Conservation (phyloP, 1,284 basidiomycete species). For the Sporisorium exsertum region DNA sequence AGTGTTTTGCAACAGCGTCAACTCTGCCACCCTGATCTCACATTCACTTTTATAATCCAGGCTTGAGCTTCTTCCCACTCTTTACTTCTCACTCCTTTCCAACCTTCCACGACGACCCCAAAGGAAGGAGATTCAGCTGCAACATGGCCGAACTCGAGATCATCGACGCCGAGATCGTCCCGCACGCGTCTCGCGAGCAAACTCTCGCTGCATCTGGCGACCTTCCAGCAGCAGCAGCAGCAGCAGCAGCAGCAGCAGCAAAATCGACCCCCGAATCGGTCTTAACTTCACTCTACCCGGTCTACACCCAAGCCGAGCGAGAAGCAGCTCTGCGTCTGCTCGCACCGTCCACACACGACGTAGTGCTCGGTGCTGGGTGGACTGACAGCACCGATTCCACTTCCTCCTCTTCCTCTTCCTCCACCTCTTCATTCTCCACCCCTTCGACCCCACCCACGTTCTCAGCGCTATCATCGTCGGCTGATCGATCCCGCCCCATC, state of each 20-base stretch:
- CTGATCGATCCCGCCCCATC: too few species aligned
- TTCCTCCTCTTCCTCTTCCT: slow-evolving; percentile 15
- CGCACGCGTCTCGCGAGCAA: slow-evolving; percentile 1
- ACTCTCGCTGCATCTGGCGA: neutral
- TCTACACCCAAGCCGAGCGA: slow-evolving; percentile 35
- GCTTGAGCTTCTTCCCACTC: neutral
- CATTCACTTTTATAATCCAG: neutral
- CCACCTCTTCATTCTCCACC: slow-evolving; percentile 13
- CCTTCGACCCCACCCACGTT: slow-evolving; percentile 3
- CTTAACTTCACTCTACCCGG: slow-evolving; percentile 13
- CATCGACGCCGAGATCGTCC: slow-evolving; percentile 43
- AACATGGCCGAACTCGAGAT: slow-evolving; percentile 38
- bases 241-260: neutral
- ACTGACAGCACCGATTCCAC: slow-evolving; percentile 5
- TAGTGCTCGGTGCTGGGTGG: slow-evolving; percentile 53
- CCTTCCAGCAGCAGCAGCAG: neutral
- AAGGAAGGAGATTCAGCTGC: neutral
- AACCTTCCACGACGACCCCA: neutral
- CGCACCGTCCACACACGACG: slow-evolving; percentile 37
- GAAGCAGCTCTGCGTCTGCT: slow-evolving; percentile 40
- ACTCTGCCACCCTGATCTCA: neutral
- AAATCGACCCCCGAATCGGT: neutral
- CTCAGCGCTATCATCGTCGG: neutral
- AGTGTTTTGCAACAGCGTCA: neutral
- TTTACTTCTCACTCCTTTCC: neutral